Base-by-base conservation (phyloP, 768 basidiomycete species). In the Rhodotorula paludigena region DNA sequence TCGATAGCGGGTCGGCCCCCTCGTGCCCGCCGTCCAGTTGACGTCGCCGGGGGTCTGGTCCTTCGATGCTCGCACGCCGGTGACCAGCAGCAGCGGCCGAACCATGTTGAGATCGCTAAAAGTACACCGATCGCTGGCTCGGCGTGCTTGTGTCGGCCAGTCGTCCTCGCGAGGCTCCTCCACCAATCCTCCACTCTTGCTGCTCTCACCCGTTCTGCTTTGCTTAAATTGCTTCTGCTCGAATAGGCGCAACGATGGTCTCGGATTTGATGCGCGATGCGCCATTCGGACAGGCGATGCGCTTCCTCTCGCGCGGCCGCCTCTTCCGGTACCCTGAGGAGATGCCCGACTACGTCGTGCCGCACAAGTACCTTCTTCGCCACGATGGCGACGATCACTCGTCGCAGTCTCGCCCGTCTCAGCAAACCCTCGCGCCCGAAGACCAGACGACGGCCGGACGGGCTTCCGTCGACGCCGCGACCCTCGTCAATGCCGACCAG, bases 261-360 rank as follows among this genome's bases (percentile, higher is more conserved):
- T 25, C 55, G 41, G 60, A 65, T 35, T 20, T 73, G 30, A n/a
- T 76, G 28, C 69, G 75, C 39, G 75, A 73, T 32, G 63, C 71
- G 14, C 64, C 58, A 16, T 25, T 68, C 28, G 75, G 75, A 1
- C 69, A 73, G 57, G 23, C 63, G 47, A 16, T 74, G 58, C 68
- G 71, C 74, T 55, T 20, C 14, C 25, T 53, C 38, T 65, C 72
- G 21, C 58, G 63, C 9, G 67, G 69, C 25, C 52, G 57, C 4
- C 28, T 73, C 53, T 63, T 76, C 42, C 64, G 63, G 14, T 74
- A 71, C 60, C 74, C 75, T 0, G 71, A 72, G n/a, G 55, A 72
- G 30, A 55, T 39, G 12, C 45, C 41, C 18, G 66, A 39, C 25
- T 72, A 58, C 57, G 39, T 42, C 30, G 52, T 65, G 5, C 71